These are phyloP conservation scores for Ophiognomonia clavigignenti-juglandacearum DNA, from an alignment of 2,329 filamentous ascomycete genomes.

Conservation along the genomic window DNA sequence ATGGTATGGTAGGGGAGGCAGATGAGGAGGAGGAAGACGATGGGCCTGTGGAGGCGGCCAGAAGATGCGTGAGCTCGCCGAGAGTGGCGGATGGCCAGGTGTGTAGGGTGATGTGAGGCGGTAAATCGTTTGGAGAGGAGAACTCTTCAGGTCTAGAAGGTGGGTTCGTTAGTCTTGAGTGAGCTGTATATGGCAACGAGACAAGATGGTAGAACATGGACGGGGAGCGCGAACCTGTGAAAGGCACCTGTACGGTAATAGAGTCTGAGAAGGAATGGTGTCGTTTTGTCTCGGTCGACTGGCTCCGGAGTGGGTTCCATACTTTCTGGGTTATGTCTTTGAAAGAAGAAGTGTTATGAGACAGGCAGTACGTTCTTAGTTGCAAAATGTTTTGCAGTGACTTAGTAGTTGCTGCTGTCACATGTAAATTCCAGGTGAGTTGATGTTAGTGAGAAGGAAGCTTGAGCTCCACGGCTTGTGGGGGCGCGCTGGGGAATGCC, in stretches of 20 bases:
- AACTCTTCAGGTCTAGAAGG: slow-evolving; percentile 65
- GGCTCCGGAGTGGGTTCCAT: slow-evolving; percentile 19
- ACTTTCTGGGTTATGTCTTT: background rate
- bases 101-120: slow-evolving; percentile 72
- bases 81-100: slow-evolving; percentile 82
- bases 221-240: slow-evolving; percentile 49
- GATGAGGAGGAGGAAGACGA: no score
- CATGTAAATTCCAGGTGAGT: background rate
- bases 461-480: background rate
- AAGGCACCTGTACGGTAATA: slow-evolving; percentile 75
- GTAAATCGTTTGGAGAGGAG: slow-evolving; percentile 48
- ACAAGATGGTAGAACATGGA: background rate
- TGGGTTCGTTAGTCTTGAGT: background rate
- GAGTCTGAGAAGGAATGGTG: slow-evolving; percentile 80
- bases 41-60: slow-evolving; percentile 58
- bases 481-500: no score
- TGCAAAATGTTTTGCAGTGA: background rate
- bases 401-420: background rate
- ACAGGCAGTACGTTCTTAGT: background rate
- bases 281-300: slow-evolving; percentile 64
- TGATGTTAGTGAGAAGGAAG: background rate
- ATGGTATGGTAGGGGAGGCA: no score
- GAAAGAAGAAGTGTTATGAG: background rate
- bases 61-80: slow-evolving; percentile 71
- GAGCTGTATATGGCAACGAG: no score